Percentiles rank a stretch among this genome's conserved stretches.
Evolutionary conservation across 371 early-diverging fungal genomes (phyloP).

Genomic region (Rhizomucor miehei): DNA sequence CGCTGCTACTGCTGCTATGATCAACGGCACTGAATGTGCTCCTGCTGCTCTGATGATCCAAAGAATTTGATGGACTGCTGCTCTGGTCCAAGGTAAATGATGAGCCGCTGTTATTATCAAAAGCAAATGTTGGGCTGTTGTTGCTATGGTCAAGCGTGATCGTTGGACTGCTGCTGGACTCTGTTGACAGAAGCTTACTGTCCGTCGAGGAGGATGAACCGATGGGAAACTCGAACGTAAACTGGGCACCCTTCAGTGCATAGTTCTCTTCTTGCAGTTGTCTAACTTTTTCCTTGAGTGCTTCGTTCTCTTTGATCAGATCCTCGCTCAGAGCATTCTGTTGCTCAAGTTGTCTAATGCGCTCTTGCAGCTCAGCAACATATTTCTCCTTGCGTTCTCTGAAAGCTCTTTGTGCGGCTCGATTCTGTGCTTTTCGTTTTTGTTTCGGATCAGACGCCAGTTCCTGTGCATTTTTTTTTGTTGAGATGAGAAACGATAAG

Average conservation of each 20-base stretch:
- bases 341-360: slow-evolving; percentile 65
- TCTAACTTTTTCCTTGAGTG: slow-evolving; percentile 26
- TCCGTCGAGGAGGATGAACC: background rate
- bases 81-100: no score
- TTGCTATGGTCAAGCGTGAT: background rate
- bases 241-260: slow-evolving; percentile 38
- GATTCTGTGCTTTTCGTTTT: slow-evolving; percentile 76
- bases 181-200: background rate
- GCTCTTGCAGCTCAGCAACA: slow-evolving; percentile 59
- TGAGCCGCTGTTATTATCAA: no score
- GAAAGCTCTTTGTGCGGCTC: slow-evolving; percentile 78
- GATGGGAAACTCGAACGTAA: slow-evolving; percentile 42
- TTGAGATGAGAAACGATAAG: background rate
- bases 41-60: no score
- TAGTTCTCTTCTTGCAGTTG: slow-evolving; percentile 40
- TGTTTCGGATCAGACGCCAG: slow-evolving; percentile 34
- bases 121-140: background rate
- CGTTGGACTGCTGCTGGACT: background rate
- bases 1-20: background rate
- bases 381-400: slow-evolving; percentile 73
- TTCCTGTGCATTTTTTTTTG: background rate
- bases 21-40: background rate
- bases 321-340: slow-evolving; percentile 8
- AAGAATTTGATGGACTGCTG: no score
- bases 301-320: slow-evolving; percentile 32